These are phyloP conservation scores for Pseudozyma hubeiensis DNA, from an alignment of 1,284 basidiomycete genomes.

Conservation along the genomic window DNA sequence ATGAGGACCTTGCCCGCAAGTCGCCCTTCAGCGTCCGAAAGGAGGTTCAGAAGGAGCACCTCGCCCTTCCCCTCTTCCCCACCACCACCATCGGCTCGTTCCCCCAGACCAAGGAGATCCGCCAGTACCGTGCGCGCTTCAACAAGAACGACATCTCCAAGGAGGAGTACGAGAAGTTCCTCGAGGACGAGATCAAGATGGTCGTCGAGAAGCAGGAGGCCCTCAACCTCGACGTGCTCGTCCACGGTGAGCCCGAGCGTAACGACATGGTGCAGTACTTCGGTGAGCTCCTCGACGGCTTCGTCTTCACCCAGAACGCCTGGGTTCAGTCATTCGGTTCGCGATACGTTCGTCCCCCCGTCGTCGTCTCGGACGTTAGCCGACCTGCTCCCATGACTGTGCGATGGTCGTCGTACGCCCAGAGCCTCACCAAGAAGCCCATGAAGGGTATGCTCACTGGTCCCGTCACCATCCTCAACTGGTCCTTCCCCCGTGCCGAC, in stretches of 20 bases:
- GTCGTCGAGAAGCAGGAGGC: conserved; percentile 98
- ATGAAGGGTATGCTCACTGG: conserved; percentile 99
- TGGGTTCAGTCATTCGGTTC: conserved; percentile 95
- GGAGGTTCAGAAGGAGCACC: conserved; percentile 87
- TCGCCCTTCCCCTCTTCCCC: conserved; percentile 95
- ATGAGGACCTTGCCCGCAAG: conserved; percentile 89
- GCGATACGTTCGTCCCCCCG: conserved; percentile 97
- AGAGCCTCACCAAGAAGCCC: conserved; percentile 90
- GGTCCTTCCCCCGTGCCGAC: conserved; percentile 99
- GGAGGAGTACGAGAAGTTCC: conserved; percentile 95
- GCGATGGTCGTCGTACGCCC: conserved; percentile 95
- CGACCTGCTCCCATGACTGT: conserved; percentile 95
- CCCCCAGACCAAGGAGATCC: conserved; percentile 95
- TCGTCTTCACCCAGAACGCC: conserved; percentile 97
- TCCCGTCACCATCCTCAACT: conserved; percentile 85
- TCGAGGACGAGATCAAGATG: conserved; percentile 95
- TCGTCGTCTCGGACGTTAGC: conserved; percentile 97
- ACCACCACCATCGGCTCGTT: conserved; percentile 99
- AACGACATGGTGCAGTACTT: conserved; percentile 99
- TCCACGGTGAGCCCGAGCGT: conserved; percentile 98
- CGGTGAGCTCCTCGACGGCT: conserved; percentile 93
- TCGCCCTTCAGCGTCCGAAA: conserved; percentile 88
- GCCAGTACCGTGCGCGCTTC: conserved; percentile 70
- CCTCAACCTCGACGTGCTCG: conserved; percentile 94
- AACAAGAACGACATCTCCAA: conserved; percentile 90